Percentiles rank a stretch among this genome's conserved stretches.
Conservation (phyloP, 1,284 basidiomycete genomes). For the Coniferiporia weirii region DNA sequence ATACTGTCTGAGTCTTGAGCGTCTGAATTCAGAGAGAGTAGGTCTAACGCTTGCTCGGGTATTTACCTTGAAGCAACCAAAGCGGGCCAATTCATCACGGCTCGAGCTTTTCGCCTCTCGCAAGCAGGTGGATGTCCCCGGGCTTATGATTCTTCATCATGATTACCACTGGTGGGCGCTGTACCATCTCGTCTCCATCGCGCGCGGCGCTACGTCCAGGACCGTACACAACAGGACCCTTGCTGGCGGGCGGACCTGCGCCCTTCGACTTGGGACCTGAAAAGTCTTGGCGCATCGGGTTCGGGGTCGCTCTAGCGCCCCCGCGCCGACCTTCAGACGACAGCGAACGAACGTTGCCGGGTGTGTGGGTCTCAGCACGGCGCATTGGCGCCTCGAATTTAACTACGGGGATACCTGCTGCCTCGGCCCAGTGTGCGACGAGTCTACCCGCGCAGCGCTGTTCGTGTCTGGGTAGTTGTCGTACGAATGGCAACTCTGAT, state of each 20-base stretch:
- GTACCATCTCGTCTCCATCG: constrained; percentile 41
- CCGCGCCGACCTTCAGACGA: constrained; percentile 18
- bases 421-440: constrained; percentile 60
- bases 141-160: constrained; percentile 60
- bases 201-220: constrained; percentile 19
- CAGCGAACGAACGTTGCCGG: background rate
- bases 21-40: background rate
- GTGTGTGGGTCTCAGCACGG: background rate
- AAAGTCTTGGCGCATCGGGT: constrained; percentile 3
- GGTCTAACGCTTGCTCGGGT: background rate
- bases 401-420: constrained; percentile 52
- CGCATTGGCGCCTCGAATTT: constrained; percentile 44
- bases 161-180: constrained; percentile 65
- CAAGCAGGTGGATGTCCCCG: constrained; percentile 68
- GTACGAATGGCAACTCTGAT: constrained; percentile 52
- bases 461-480: constrained; percentile 53
- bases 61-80: background rate
- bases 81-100: constrained; percentile 22
- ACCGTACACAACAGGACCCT: constrained; percentile 23
- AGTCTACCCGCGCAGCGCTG: constrained; percentile 57
- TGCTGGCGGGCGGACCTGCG: background rate
- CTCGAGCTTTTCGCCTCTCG: constrained; percentile 76
- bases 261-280: background rate
- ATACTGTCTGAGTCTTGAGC: background rate
- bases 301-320: background rate